Conservation (phyloP, 371 early-diverging fungal species). For the Rhizopus arrhizus region DNA sequence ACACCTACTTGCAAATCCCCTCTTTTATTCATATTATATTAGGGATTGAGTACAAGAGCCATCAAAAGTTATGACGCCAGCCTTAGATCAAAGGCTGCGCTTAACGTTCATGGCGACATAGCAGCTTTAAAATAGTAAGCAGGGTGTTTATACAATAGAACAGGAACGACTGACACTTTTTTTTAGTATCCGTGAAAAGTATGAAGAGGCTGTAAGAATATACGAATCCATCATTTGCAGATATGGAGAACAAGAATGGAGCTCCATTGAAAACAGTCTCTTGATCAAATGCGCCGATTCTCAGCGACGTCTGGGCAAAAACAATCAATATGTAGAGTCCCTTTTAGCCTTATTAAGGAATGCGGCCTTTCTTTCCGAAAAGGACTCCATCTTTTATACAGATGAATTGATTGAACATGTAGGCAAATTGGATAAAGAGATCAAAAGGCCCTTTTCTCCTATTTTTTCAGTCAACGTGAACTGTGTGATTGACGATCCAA, state of each 20-base stretch:
- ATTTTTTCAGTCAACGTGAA: slow-evolving; percentile 64
- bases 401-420: slow-evolving; percentile 59
- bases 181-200: slow-evolving; percentile 61
- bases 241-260: slow-evolving; percentile 74
- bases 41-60: slow-evolving; percentile 65
- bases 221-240: slow-evolving; percentile 67
- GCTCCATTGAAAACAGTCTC: slow-evolving; percentile 69
- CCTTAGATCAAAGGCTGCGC: slow-evolving; percentile 60
- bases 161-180: neutral
- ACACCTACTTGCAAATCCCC: neutral
- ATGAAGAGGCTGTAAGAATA: slow-evolving; percentile 68
- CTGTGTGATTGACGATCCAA: slow-evolving; percentile 60
- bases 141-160: neutral
- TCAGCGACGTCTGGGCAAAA: slow-evolving; percentile 60
- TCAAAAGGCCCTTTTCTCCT: slow-evolving; percentile 57
- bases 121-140: slow-evolving; percentile 79
- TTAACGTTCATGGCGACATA: slow-evolving; percentile 73
- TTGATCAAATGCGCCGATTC: slow-evolving; percentile 73
- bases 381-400: slow-evolving; percentile 51
- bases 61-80: slow-evolving; percentile 73
- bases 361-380: slow-evolving; percentile 45
- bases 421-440: slow-evolving; percentile 52
- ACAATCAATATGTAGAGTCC: slow-evolving; percentile 61
- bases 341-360: slow-evolving; percentile 63
- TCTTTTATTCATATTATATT: neutral